These are phyloP conservation scores for Colletotrichum shisoi DNA, from an alignment of 2,329 filamentous ascomycete species.

Conservation along the genomic window DNA sequence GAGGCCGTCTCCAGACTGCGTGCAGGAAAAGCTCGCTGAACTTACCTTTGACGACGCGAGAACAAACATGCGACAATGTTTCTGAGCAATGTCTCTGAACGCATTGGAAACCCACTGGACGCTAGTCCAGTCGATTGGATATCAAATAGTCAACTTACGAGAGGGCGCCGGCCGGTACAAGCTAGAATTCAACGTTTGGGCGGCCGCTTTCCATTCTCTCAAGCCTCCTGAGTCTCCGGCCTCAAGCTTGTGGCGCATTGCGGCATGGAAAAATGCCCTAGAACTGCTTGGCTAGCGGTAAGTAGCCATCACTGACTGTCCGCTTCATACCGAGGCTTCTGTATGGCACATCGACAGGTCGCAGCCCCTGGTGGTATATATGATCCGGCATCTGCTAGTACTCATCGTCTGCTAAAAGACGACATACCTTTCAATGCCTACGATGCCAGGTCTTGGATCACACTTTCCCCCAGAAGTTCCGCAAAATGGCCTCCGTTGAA, in stretches of 20 bases:
- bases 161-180: not conserved
- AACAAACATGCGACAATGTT: not conserved
- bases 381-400: not conserved
- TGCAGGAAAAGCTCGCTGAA: not conserved
- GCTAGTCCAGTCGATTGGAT: slow-evolving; percentile 13
- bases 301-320: not conserved
- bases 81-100: not conserved
- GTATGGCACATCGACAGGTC: not conserved
- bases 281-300: not conserved
- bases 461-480: no score
- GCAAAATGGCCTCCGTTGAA: no score
- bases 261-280: slow-evolving; percentile 6
- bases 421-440: not conserved
- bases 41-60: not conserved
- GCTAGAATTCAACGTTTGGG: slow-evolving; percentile 7
- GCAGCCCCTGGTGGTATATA: not conserved
- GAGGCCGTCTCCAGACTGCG: not conserved
- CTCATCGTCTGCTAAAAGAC: not conserved
- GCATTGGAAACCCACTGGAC: not conserved
- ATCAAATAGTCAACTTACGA: slow-evolving; percentile 12
- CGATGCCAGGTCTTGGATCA: not conserved
- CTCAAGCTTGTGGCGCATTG: slow-evolving; percentile 14
- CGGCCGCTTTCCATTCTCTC: not conserved
- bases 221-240: slow-evolving; percentile 12
- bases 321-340: not conserved